A percentile compares a stretch with the other conserved stretches of the same genome.
phyloP scores from a whole-genome alignment of 176 grass and related monocot genomes.

The Eragrostis nindensis region DNA sequence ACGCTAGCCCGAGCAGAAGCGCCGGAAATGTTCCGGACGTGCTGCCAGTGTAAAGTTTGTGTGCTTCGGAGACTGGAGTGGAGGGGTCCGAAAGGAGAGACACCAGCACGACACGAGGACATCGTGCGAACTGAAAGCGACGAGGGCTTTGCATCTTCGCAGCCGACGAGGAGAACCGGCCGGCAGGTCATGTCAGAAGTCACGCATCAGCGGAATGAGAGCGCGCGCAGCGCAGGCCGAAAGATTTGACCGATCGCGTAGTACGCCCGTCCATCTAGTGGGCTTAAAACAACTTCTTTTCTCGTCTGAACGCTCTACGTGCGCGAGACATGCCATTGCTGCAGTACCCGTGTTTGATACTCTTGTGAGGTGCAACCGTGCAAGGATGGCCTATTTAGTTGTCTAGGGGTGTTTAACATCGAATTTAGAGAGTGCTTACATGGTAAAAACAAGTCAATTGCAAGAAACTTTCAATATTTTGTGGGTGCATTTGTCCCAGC shows the following conservation, averaged over 20 bases:
- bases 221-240: not conserved
- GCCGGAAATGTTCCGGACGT: not conserved
- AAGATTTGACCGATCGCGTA: not conserved
- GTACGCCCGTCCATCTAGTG: not conserved
- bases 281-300: not conserved
- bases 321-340: not conserved
- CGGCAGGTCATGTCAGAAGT: not conserved
- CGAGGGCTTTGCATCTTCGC: slow-evolving; percentile 25
- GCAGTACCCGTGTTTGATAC: too few species aligned
- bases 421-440: too few species aligned
- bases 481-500: too few species aligned
- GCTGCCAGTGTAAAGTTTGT: not conserved
- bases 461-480: too few species aligned
- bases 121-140: not conserved
- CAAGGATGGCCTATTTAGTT: too few species aligned
- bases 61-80: too few species aligned
- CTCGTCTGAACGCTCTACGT: not conserved
- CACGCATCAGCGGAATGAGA: not conserved
- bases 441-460: too few species aligned
- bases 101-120: not conserved
- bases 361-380: too few species aligned
- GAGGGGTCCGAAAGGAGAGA: not conserved
- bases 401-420: too few species aligned
- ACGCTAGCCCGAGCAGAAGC: not conserved
- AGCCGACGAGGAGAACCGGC: slow-evolving; percentile 33